Evolutionary conservation across 805 yeast species (phyloP).

Genomic region (Saturnispora mendoncae): DNA sequence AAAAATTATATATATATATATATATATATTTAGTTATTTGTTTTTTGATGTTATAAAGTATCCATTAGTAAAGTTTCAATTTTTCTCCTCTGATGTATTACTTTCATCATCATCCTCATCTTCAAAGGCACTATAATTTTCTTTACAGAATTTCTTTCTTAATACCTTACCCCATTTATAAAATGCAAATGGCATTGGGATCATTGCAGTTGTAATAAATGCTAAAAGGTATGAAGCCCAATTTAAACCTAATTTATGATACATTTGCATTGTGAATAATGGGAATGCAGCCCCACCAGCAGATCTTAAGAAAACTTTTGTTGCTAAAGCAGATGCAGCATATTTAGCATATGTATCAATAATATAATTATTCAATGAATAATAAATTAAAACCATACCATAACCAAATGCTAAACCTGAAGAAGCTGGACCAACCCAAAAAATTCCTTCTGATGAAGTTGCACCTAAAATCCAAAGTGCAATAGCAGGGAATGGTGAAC

Average conservation of each 20-base stretch:
- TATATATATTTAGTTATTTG: too few species aligned
- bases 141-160: slow-evolving; percentile 59
- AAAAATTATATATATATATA: too few species aligned
- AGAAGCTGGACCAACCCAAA: slow-evolving; percentile 58
- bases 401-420: slow-evolving; percentile 52
- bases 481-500: slow-evolving; percentile 75
- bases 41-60: too few species aligned
- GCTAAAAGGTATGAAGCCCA: slow-evolving; percentile 81
- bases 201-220: slow-evolving; percentile 70
- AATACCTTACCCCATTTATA: slow-evolving; percentile 56
- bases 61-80: background rate
- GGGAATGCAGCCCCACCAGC: slow-evolving; percentile 88
- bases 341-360: slow-evolving; percentile 81
- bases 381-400: slow-evolving; percentile 53
- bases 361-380: slow-evolving; percentile 66
- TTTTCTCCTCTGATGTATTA: slow-evolving; percentile 1
- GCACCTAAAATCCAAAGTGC: slow-evolving; percentile 77
- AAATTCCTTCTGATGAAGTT: slow-evolving; percentile 56
- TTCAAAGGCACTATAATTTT: slow-evolving; percentile 41
- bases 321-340: slow-evolving; percentile 75
- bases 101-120: slow-evolving; percentile 15
- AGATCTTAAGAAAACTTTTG: slow-evolving; percentile 70
- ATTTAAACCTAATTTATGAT: slow-evolving; percentile 58
- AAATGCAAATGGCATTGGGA: slow-evolving; percentile 61
- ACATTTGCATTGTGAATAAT: slow-evolving; percentile 74